phyloP scores from a whole-genome alignment of 2,329 filamentous ascomycete species.

The Alternaria hordeiaustralica region DNA sequence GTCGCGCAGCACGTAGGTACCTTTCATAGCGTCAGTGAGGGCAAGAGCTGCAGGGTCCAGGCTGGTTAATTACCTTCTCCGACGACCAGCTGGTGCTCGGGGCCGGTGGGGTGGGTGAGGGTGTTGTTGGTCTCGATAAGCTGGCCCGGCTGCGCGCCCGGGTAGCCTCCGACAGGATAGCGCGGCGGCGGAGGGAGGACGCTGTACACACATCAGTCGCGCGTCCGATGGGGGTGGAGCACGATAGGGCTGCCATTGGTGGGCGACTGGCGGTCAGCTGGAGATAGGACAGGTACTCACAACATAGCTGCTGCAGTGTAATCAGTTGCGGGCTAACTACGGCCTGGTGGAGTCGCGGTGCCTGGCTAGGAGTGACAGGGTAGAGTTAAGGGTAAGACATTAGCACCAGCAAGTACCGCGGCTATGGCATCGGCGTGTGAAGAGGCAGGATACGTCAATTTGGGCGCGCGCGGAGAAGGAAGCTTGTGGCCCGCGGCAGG shows the following conservation, averaged over 20 bases:
- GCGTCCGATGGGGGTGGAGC: slow-evolving; percentile 22
- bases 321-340: slow-evolving; percentile 22
- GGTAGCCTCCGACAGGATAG: slow-evolving; percentile 78
- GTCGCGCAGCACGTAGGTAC: slow-evolving; percentile 89
- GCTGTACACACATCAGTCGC: slow-evolving; percentile 38
- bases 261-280: slow-evolving; percentile 19
- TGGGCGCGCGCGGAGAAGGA: slow-evolving; percentile 6
- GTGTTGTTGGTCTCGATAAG: slow-evolving; percentile 95
- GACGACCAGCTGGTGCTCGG: slow-evolving; percentile 88
- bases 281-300: slow-evolving; percentile 33
- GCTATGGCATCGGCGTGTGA: neutral
- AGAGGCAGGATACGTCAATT: slow-evolving; percentile 1
- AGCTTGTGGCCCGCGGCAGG: slow-evolving; percentile 5
- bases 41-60: slow-evolving; percentile 10
- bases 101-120: slow-evolving; percentile 77
- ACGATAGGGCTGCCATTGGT: slow-evolving; percentile 35
- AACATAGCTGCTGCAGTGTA: slow-evolving; percentile 44
- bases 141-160: slow-evolving; percentile 73
- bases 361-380: slow-evolving; percentile 22
- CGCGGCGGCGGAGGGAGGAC: slow-evolving; percentile 85
- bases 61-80: slow-evolving; percentile 74
- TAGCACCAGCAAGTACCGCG: neutral
- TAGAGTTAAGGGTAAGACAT: slow-evolving; percentile 11
- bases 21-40: slow-evolving; percentile 55
- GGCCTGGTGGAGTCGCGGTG: slow-evolving; percentile 3